Conservation (phyloP, 2,329 filamentous ascomycete species). For the Zasmidium citrigriseum region DNA sequence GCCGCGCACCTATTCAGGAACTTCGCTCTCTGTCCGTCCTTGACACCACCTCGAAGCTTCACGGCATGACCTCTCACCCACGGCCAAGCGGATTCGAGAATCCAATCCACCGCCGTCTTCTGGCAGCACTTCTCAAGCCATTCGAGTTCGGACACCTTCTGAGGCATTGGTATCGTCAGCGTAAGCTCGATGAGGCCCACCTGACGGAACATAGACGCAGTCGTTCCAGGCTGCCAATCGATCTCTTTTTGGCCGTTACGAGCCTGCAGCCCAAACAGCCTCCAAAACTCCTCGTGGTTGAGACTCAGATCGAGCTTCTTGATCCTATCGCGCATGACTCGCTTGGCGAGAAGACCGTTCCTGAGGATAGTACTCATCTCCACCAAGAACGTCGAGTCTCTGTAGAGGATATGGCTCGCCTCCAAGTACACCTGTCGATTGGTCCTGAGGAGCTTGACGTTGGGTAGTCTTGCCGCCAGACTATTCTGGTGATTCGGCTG, state of each 20-base stretch:
- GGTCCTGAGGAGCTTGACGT: slow-evolving; percentile 14
- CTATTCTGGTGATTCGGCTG: not conserved
- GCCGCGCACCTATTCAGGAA: slow-evolving; percentile 21
- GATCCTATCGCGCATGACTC: slow-evolving; percentile 8
- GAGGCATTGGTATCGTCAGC: slow-evolving; percentile 2
- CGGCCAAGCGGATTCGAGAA: slow-evolving; percentile 25
- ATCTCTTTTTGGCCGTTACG: too few relatives aligned
- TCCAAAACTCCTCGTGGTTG: too few relatives aligned
- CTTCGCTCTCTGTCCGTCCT: slow-evolving; percentile 22
- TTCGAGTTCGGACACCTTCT: not conserved
- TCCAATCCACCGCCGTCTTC: slow-evolving; percentile 19
- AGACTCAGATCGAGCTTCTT: slow-evolving; percentile 26
- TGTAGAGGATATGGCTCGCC: slow-evolving; percentile 22
- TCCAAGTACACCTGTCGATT: slow-evolving; percentile 26
- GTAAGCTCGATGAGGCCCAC: slow-evolving; percentile 10
- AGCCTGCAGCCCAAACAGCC: too few relatives aligned
- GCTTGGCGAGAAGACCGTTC: not conserved
- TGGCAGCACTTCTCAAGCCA: slow-evolving; percentile 22
- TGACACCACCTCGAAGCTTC: slow-evolving; percentile 26
- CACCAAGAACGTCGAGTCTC: slow-evolving; percentile 21
- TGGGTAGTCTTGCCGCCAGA: not conserved
- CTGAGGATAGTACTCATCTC: slow-evolving; percentile 16
- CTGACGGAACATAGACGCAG: too few relatives aligned
- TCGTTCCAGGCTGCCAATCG: too few relatives aligned
- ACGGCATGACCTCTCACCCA: slow-evolving; percentile 29